A percentile compares a stretch with the other conserved stretches of the same genome.
These are phyloP conservation scores for Malbranchea zuffiana DNA, from an alignment of 2,329 filamentous ascomycete genomes.

Conservation along the genomic window DNA sequence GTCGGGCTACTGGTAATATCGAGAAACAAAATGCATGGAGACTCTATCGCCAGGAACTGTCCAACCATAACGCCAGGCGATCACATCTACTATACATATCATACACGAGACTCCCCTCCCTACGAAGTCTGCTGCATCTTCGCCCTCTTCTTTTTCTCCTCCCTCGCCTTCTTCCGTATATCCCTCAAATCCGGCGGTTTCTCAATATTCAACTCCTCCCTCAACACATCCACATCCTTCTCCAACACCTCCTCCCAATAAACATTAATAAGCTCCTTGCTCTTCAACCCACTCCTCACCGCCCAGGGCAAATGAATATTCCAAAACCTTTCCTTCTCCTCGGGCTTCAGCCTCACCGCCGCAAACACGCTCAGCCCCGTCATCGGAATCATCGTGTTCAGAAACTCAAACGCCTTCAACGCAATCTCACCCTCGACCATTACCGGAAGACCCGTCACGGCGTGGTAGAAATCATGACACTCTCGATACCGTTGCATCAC, in stretches of 20 bases:
- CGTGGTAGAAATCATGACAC: conserved; percentile 96
- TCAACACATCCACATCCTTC: conserved; percentile 66
- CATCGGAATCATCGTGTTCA: conserved; percentile 91
- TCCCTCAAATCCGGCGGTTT: conserved; percentile 74
- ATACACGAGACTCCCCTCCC: too few species aligned
- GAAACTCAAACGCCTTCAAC: conserved; percentile 96
- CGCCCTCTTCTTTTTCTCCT: conserved; percentile 54
- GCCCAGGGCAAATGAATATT: conserved; percentile 71
- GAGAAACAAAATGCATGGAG: too few species aligned
- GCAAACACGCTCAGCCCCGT: conserved; percentile 77
- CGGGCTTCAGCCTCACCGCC: conserved; percentile 50
- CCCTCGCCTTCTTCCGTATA: conserved; percentile 59
- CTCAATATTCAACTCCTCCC: conserved; percentile 69
- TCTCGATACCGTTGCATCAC: conserved; percentile 98
- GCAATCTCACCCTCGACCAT: conserved; percentile 94
- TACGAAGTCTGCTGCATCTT: conserved; percentile 10
- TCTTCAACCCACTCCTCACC: conserved; percentile 63
- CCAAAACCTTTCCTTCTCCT: conserved; percentile 56
- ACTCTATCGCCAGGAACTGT: too few species aligned
- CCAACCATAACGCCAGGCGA: conserved; percentile 3
- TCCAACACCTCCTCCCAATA: conserved; percentile 96
- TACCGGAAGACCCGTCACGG: conserved; percentile 78
- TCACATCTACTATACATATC: conserved; percentile 5
- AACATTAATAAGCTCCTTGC: conserved; percentile 80
- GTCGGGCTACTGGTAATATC: too few species aligned